Evolutionary conservation across 352 stramenopile genomes (phyloP).

Genomic region (Phytophthora colocasiae): DNA sequence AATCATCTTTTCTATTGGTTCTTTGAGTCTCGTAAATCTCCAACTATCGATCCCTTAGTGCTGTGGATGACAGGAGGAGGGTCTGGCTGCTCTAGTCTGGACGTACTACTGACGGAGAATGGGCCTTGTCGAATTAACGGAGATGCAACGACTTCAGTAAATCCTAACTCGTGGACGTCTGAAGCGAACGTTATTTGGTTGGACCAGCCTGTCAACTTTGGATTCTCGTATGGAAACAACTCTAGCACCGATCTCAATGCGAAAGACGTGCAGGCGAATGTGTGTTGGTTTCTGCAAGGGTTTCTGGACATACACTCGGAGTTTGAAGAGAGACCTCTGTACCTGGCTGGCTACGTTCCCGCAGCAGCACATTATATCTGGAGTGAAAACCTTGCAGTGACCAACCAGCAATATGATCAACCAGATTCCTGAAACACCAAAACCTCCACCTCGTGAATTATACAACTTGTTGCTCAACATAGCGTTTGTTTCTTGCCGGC

Average conservation of each 20-base stretch:
- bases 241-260: constrained; percentile 36
- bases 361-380: constrained; percentile 57
- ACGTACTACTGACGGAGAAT: constrained; percentile 58
- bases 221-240: constrained; percentile 51
- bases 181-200: constrained; percentile 69
- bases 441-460: neutral
- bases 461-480: no score
- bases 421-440: constrained; percentile 57
- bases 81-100: constrained; percentile 50
- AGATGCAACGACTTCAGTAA: constrained; percentile 44
- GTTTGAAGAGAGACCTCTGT: constrained; percentile 53
- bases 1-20: constrained; percentile 73
- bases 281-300: constrained; percentile 65
- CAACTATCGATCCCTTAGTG: constrained; percentile 71
- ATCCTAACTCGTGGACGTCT: constrained; percentile 62
- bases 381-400: constrained; percentile 32
- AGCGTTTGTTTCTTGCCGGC: no score
- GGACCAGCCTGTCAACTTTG: constrained; percentile 54
- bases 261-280: constrained; percentile 46
- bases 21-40: constrained; percentile 56
- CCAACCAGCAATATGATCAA: constrained; percentile 65
- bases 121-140: constrained; percentile 54
- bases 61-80: constrained; percentile 64
- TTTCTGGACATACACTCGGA: constrained; percentile 61
- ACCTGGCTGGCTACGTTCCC: constrained; percentile 64